phyloP scores from a whole-genome alignment of 768 basidiomycete genomes.

The Hygrocybe punicea region DNA sequence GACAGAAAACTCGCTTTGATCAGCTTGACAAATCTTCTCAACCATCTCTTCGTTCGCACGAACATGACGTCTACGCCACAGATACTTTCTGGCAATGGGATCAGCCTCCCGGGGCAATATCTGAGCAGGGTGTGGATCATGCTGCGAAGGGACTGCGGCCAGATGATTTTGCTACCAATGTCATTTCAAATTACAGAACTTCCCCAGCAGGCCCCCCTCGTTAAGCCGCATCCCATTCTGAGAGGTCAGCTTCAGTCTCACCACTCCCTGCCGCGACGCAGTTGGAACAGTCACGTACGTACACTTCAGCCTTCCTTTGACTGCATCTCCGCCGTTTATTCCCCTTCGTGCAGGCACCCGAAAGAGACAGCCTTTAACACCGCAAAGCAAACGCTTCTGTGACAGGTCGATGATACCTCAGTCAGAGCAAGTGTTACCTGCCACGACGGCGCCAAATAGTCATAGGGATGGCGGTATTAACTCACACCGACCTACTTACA shows the following conservation, averaged over 20 bases:
- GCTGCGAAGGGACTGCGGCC: constrained; percentile 1
- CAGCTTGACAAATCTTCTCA: constrained; percentile 12
- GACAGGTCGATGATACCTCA: constrained; percentile 17
- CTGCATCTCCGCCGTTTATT: constrained; percentile 9
- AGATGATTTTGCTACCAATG: constrained; percentile 4
- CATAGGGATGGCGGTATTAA: constrained; percentile 1
- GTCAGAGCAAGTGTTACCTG: not conserved
- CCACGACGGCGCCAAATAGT: not conserved
- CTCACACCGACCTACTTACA: constrained; percentile 1
- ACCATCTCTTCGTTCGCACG: constrained; percentile 2
- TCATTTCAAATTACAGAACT: not conserved
- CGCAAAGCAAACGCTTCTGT: constrained; percentile 41
- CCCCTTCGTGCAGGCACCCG: constrained; percentile 30
- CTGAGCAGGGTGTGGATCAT: constrained; percentile 2
- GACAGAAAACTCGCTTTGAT: constrained; percentile 25
- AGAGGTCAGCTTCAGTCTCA: constrained; percentile 4
- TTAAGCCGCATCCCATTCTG: not conserved
- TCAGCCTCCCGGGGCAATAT: constrained; percentile 2
- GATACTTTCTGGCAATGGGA: constrained; percentile 19
- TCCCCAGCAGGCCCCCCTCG: not conserved
- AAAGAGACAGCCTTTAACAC: constrained; percentile 43
- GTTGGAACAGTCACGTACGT: constrained; percentile 32
- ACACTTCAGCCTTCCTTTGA: constrained; percentile 17
- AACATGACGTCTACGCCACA: constrained; percentile 24
- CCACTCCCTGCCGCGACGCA: constrained; percentile 4